These are phyloP conservation scores for Taphrina deformans DNA, from an alignment of 1,139 yeast genomes.

Conservation along the genomic window DNA sequence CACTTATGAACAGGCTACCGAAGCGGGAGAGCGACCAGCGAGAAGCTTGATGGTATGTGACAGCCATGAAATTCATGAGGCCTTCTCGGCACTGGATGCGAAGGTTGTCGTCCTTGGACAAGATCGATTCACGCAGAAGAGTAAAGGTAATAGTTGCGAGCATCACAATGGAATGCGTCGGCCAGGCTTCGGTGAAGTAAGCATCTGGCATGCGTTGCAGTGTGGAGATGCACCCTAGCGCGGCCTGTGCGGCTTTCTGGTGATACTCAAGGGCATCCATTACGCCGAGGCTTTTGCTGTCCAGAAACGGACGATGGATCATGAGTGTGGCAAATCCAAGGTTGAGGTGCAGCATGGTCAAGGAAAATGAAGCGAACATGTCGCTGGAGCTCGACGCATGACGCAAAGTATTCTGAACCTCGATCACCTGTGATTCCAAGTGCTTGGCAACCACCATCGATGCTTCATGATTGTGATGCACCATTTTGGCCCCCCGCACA, in stretches of 20 bases:
- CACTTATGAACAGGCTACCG: background rate
- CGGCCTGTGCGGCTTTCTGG: constrained; percentile 8
- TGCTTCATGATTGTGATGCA: constrained; percentile 1
- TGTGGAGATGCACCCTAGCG: background rate
- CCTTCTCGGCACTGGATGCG: background rate
- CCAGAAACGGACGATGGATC: constrained; percentile 15
- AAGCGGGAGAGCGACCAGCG: constrained; percentile 6
- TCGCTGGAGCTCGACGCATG: background rate
- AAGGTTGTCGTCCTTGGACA: constrained; percentile 4
- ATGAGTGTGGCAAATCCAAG: constrained; percentile 12
- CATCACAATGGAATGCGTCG: constrained; percentile 1
- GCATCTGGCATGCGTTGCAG: constrained; percentile 14
- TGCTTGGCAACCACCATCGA: background rate
- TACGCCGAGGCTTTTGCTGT: background rate
- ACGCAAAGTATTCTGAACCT: background rate
- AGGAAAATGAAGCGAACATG: background rate
- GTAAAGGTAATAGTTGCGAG: background rate
- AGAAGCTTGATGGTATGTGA: background rate
- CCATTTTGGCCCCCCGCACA: constrained; percentile 13
- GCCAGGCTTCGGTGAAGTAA: constrained; percentile 18
- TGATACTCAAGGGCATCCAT: constrained; percentile 25
- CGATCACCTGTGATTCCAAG: background rate
- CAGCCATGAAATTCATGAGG: background rate
- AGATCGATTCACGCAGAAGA: background rate
- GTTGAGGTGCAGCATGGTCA: constrained; percentile 3